Conservation (phyloP, 116 monocot species). For the Thalassia testudinum region DNA sequence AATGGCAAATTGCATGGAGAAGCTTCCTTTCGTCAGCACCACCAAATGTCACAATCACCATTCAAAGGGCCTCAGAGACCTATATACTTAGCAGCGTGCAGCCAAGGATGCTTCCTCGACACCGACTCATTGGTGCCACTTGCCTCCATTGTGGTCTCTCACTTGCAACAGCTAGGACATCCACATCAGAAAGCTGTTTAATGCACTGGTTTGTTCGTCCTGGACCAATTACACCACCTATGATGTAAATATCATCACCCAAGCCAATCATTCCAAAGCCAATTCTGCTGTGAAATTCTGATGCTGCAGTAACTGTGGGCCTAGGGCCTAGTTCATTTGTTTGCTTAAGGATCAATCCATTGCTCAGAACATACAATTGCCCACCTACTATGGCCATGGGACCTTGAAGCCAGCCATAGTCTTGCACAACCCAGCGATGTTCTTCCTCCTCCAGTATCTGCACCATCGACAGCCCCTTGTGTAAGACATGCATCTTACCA, state of each 20-base stretch:
- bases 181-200: slow-evolving; percentile 76
- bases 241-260: slow-evolving; percentile 77
- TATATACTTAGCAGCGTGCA: slow-evolving; percentile 65
- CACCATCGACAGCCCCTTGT: too few species aligned
- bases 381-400: slow-evolving; percentile 63
- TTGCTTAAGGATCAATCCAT: slow-evolving; percentile 63
- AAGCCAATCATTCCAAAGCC: slow-evolving; percentile 89
- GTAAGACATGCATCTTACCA: too few species aligned
- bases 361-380: slow-evolving; percentile 65
- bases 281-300: slow-evolving; percentile 77
- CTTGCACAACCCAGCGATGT: slow-evolving; percentile 46
- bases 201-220: slow-evolving; percentile 78
- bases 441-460: slow-evolving; percentile 60
- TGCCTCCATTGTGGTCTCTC: slow-evolving; percentile 76
- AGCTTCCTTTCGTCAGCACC: too few species aligned
- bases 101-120: slow-evolving; percentile 70
- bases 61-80: too few species aligned
- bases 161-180: slow-evolving; percentile 45
- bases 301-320: slow-evolving; percentile 39
- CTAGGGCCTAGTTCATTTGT: slow-evolving; percentile 6
- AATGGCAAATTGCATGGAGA: too few species aligned
- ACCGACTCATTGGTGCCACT: slow-evolving; percentile 61
- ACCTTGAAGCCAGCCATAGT: slow-evolving; percentile 79
- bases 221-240: slow-evolving; percentile 85
- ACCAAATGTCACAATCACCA: too few species aligned